These are phyloP conservation scores for Metarhizium humberi DNA, from an alignment of 2,329 filamentous ascomycete genomes.

Conservation along the genomic window DNA sequence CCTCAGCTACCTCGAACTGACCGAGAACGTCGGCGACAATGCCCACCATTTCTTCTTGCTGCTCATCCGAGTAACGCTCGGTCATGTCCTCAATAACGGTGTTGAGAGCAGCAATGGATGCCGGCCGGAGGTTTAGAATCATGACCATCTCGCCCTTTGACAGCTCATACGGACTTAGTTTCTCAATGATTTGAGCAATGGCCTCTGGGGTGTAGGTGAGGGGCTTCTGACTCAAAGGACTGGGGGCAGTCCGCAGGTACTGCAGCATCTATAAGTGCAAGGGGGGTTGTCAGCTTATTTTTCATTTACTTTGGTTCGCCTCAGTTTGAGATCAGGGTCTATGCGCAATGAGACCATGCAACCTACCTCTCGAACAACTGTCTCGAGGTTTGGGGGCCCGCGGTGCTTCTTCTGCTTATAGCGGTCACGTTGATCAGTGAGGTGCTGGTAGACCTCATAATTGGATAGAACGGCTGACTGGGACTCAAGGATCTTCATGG, in stretches of 20 bases:
- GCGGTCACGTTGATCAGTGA: constrained; percentile 44
- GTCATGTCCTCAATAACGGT: constrained; percentile 58
- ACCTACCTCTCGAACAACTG: constrained; percentile 54
- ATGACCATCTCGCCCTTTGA: constrained; percentile 61
- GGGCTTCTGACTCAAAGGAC: constrained; percentile 46
- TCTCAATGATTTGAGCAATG: constrained; percentile 44
- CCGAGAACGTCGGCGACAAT: constrained; percentile 51
- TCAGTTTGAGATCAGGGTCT: background rate
- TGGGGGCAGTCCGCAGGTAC: constrained; percentile 46
- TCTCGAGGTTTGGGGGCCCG: constrained; percentile 49
- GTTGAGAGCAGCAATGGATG: constrained; percentile 47
- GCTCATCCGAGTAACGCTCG: constrained; percentile 46
- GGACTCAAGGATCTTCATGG: constrained; percentile 62
- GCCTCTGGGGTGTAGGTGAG: constrained; percentile 41
- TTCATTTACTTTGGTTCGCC: background rate
- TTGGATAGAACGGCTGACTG: constrained; percentile 64
- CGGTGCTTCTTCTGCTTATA: constrained; percentile 42
- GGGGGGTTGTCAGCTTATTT: background rate
- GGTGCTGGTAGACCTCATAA: constrained; percentile 61
- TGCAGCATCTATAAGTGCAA: constrained; percentile 40
- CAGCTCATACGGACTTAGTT: constrained; percentile 47
- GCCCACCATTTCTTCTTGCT: constrained; percentile 48
- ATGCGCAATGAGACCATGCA: background rate
- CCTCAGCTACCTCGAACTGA: constrained; percentile 24
- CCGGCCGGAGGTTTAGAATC: constrained; percentile 57